Base-by-base conservation (phyloP, 768 basidiomycete genomes). In the Leccinum longicurvipes region DNA sequence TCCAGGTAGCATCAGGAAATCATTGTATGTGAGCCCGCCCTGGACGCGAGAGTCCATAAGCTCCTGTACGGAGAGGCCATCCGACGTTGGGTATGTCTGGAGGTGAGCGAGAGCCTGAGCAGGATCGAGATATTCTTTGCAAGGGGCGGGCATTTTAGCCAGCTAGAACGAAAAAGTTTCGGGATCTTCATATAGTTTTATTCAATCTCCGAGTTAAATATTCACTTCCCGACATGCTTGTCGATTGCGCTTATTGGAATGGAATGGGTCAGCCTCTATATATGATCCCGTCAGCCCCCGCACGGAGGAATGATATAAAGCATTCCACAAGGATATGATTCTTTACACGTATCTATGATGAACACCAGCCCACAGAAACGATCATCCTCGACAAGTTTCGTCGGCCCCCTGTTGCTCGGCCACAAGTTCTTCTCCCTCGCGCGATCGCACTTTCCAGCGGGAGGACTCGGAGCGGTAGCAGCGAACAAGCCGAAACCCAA, bases 11-110 rank as follows among this genome's bases (percentile, higher is more conserved):
- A 97, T 72, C 63, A 98, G 81, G 75, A 98, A 95, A 69, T 98
- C 97, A 68, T 98, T 98, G 77, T 98, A 98, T 14, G 97, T 97
- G 62, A 99, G 83, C 12, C 97, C 97, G 19, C 93, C 94, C 65
- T 93, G 87, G 60, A 85, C 73, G 46, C 76, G 79, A 1, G 89
- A 88, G 78, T 97, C 83, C 85, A 98, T 94, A 62, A 98, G 86
- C 67, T 98, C 89, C 8, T 74, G 55, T 57, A 91, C 80, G 56
- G 89, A 84, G 50, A 99, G 82, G 41, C 97, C 96, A 83, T 99
- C 96, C 10, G 73, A 68, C 53, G 77, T 77, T 24, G 74, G 21
- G 69, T 98, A 98, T 3, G 80, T 72, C 63, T 80, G 77, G 67
- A 99, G 87, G 65, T 86, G 81, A 39, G 86, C 82, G 54, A 96